Conservation (phyloP, 2,329 filamentous ascomycete species). For the Ophidiomyces ophidiicola region DNA sequence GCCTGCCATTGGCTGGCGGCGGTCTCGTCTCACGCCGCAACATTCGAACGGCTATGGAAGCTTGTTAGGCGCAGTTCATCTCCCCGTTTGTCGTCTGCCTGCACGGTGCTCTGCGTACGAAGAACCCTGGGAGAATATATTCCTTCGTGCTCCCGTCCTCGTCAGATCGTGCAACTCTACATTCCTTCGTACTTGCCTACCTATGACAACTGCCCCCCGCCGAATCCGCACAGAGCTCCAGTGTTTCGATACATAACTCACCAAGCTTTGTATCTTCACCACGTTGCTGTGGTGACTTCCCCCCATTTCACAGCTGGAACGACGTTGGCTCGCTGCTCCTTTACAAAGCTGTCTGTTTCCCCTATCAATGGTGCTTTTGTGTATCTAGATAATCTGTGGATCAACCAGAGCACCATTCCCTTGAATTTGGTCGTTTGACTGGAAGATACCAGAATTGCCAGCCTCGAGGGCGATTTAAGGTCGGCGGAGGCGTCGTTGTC, state of each 20-base stretch:
- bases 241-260: neutral
- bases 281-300: no score
- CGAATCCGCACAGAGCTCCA: neutral
- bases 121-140: neutral
- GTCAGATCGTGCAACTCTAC: neutral
- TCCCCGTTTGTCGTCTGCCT: neutral
- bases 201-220: slow-evolving; percentile 5
- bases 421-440: no score
- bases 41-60: neutral
- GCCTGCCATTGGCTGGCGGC: neutral
- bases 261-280: no score
- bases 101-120: neutral
- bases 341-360: no score
- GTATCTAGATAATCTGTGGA: no score
- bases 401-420: no score
- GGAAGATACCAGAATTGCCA: no score
- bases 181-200: slow-evolving; percentile 6
- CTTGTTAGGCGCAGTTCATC: neutral
- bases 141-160: neutral
- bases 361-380: no score
- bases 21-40: neutral
- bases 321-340: no score
- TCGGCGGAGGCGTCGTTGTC: no score
- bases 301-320: no score
- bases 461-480: no score